phyloP scores from a whole-genome alignment of 2,329 filamentous ascomycete species.

The Claviceps sorghi region DNA sequence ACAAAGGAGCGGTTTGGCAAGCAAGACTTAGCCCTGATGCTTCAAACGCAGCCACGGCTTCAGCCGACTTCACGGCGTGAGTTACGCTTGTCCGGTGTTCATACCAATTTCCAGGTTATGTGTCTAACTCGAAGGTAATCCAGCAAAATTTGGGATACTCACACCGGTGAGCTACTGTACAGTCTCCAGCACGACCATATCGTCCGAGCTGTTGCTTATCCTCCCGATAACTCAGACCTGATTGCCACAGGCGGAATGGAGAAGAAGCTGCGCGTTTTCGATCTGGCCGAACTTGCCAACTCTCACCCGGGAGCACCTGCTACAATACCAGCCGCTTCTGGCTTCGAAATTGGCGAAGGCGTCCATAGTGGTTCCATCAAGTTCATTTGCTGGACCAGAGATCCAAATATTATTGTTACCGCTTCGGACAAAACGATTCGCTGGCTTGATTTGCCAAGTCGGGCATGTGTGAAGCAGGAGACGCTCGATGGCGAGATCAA shows the following conservation, averaged over 20 bases:
- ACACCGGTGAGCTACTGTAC: conserved; percentile 76
- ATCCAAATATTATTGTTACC: conserved; percentile 79
- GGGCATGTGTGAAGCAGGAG: conserved; percentile 60
- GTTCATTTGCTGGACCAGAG: conserved; percentile 84
- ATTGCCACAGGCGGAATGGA: conserved; percentile 90
- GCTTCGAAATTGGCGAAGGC: conserved; percentile 78
- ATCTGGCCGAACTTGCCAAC: conserved; percentile 49
- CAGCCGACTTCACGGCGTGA: conserved; percentile 89
- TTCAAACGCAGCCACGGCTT: conserved; percentile 77
- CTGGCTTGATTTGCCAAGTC: conserved; percentile 81
- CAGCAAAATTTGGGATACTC: conserved; percentile 94
- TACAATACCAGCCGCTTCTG: conserved; percentile 42
- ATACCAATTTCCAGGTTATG: neutral
- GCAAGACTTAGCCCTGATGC: conserved; percentile 81
- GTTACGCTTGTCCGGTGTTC: conserved; percentile 15
- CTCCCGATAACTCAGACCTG: conserved; percentile 64
- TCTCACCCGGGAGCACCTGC: conserved; percentile 24
- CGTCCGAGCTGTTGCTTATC: conserved; percentile 84
- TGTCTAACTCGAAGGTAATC: neutral
- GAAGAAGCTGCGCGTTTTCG: conserved; percentile 91
- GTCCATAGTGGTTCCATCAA: conserved; percentile 84
- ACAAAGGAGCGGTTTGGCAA: conserved; percentile 98
- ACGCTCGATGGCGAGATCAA: conserved; percentile 73
- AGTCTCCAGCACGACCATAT: conserved; percentile 90
- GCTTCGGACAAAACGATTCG: conserved; percentile 83